Evolutionary conservation across 225 moss, liverwort and hornwort genomes (phyloP), one percentile per base, ranked within the genome.

Genomic region (Straminergon stramineum): DNA sequence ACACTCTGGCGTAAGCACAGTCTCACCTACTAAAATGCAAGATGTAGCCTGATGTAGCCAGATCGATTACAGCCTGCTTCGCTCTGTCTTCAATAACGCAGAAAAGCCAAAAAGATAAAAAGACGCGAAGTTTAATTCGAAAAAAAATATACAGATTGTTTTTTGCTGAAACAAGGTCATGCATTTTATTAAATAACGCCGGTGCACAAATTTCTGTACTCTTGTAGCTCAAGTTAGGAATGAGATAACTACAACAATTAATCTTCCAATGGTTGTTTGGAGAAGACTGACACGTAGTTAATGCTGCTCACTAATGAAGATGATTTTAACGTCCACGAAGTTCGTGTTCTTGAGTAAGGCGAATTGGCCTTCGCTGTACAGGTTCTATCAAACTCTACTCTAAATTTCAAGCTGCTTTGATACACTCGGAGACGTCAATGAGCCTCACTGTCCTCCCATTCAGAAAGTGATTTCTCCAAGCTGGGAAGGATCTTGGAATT

Each of bases 251-350:
- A 37, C 75, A 62, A 61, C 31, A 69, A 89, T 70, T 41, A 84
- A 68, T 81, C 62, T 87, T 88, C 60, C 86, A 90, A 79, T 86
- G 48, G 56, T 91, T 85, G 87, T 79, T 85, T 73, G 83, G 91
- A 88, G 86, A 73, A 81, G 84, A 62, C 6, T 51, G 48, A 30
- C 62, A 63, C 31, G 7, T 62, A 8, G 26, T 57, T 41, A 48
- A 62, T 85, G 87, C 45, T 56, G 65, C 75, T 17, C 17, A 30
- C 32, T 68, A 81, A 43, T 86, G 83, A 89, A 81, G 67, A 87
- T 91, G 91, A 87, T 91, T 39, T 91, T 89, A 88, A 90, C 79
- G 83, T 91, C 90, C 91, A 86, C 83, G 79, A 58, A 82, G 85
- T 9, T n/a, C 57, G 51, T 79, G 65, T 30, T 37, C 66, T 79